Evolutionary conservation across 371 early-diverging fungal genomes (phyloP).

Genomic region (Thermomucor indicae-seudaticae): DNA sequence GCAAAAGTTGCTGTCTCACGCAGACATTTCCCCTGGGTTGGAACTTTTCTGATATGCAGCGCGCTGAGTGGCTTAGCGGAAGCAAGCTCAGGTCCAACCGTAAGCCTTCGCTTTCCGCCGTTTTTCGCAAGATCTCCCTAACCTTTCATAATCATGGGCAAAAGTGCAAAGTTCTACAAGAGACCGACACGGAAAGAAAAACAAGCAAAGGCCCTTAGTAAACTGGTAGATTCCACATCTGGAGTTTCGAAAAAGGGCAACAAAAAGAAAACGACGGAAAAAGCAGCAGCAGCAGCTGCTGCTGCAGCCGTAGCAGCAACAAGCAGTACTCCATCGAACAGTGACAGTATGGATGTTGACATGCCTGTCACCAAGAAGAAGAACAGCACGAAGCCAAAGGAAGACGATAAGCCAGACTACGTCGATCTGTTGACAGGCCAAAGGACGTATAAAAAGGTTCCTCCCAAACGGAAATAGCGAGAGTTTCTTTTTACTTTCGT

Average conservation of each 20-base stretch:
- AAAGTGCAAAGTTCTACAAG: slow-evolving; percentile 60
- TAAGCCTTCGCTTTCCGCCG: too few species aligned
- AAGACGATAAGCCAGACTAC: slow-evolving; percentile 32
- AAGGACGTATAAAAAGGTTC: slow-evolving; percentile 38
- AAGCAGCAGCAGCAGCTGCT: slow-evolving; percentile 9
- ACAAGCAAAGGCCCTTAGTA: slow-evolving; percentile 37
- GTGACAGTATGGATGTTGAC: slow-evolving; percentile 24
- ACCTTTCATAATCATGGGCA: slow-evolving; percentile 39
- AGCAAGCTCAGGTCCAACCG: too few species aligned
- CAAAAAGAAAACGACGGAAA: slow-evolving; percentile 11
- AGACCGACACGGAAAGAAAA: slow-evolving; percentile 58
- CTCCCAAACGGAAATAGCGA: slow-evolving; percentile 31
- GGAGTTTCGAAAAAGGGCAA: slow-evolving; percentile 15
- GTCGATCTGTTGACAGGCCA: slow-evolving; percentile 45
- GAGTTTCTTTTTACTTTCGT: too few species aligned
- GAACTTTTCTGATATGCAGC: too few species aligned
- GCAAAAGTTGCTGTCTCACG: too few species aligned
- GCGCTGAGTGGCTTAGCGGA: too few species aligned
- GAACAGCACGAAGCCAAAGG: slow-evolving; percentile 16
- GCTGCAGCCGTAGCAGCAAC: slow-evolving; percentile 1
- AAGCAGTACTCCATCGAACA: not conserved
- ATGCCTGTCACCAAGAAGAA: slow-evolving; percentile 1
- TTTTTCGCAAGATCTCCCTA: not conserved
- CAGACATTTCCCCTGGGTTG: too few species aligned
- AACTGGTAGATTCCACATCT: slow-evolving; percentile 15